Evolutionary conservation across 164 flowering plant genomes (phyloP), one percentile per base, ranked within the genome.

Genomic region (Platanus orientalis): DNA sequence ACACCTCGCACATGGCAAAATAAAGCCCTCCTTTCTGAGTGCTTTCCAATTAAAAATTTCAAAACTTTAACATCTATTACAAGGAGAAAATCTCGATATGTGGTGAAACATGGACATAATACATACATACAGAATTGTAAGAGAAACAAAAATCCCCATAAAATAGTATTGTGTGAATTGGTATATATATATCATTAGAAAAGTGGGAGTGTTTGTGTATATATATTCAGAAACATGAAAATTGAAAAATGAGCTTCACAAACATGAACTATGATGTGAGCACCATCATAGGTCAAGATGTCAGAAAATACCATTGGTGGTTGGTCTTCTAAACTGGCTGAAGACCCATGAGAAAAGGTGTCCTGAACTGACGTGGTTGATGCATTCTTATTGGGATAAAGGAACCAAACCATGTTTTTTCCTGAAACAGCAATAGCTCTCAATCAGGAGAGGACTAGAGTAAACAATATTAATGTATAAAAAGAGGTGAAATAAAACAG

Each of bases 341-440:
- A 62, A 61, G 73, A 27, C 34, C 59, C 69, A 52, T 55, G 51
- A 55, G 67, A 68, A 53, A 81, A 69, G 57, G 68, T 68, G 61
- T 88, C 93, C 60, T 81, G 70, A 69, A 91, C 84, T n/a, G 90
- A 86, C 68, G 76, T 76, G 20, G 78, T 20, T 12, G 62, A 60
- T 56, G 81, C 83, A 74, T 79, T 77, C 76, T 84, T 84, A 75
- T 76, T 86, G 11, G 97, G 97, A 79, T 94, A 94, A 54, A 94
- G 96, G 73, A 96, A 91, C 91, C 93, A 94, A 6, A 91, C 93
- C 27, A 66, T 84, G 63, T 48, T 61, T 75, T 80, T 89, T 20
- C 97, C 99, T 94, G 83, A 61, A 71, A 70, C 40, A 56, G 26
- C 57, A 50, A 9, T 7, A 59, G 30, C 40, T 62, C 3, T 32